Conservation (phyloP, 2,329 filamentous ascomycete species). For the Septoria petroselini region DNA sequence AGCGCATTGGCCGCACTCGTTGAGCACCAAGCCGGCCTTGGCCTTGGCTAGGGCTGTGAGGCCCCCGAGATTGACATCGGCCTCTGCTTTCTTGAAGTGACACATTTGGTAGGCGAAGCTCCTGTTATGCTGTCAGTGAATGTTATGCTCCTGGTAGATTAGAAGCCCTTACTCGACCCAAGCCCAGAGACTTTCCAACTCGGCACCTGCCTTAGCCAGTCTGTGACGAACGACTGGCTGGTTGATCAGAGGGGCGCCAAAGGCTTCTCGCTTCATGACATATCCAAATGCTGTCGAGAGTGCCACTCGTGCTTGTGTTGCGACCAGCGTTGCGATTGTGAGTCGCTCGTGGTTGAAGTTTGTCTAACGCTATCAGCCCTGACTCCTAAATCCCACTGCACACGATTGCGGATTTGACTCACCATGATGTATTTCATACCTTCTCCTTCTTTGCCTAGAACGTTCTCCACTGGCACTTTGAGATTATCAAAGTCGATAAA, state of each 20-base stretch:
- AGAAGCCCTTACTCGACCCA: too few species aligned
- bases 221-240: constrained; percentile 46
- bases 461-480: constrained; percentile 74
- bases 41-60: constrained; percentile 81
- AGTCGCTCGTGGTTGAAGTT: constrained; percentile 38
- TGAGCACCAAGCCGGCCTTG: too few species aligned
- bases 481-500: constrained; percentile 83
- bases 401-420: too few species aligned
- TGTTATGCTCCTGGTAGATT: too few species aligned
- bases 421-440: constrained; percentile 79
- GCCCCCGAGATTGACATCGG: constrained; percentile 73
- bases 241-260: constrained; percentile 75
- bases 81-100: constrained; percentile 70
- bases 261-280: constrained; percentile 84
- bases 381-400: constrained; percentile 68
- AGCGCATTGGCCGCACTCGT: too few species aligned
- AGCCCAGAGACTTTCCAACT: constrained; percentile 74
- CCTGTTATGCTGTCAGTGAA: too few species aligned
- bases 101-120: constrained; percentile 84
- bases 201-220: constrained; percentile 81
- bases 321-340: constrained; percentile 56
- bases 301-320: constrained; percentile 76
- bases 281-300: constrained; percentile 81
- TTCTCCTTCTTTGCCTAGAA: constrained; percentile 79
- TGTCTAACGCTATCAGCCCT: neutral